Evolutionary conservation across 1,139 yeast genomes (phyloP), one percentile per base, ranked within the genome.

Genomic region (Blastobotrys niveus): DNA sequence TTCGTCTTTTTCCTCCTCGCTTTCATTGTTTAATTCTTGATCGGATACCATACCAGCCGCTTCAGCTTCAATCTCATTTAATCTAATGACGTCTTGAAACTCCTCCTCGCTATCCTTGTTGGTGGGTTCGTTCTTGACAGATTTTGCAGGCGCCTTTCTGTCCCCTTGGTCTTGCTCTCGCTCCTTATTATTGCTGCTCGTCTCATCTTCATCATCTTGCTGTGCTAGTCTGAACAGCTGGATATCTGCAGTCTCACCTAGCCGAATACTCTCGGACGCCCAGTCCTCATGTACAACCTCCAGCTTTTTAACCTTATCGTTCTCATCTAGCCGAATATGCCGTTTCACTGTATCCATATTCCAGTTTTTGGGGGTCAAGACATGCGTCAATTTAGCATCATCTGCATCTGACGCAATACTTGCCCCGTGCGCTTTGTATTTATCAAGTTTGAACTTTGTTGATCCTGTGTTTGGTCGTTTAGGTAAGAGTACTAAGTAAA

Each of bases 231-330:
- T n/a, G n/a, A n/a, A n/a, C n/a, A n/a, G n/a, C n/a, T n/a, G n/a
- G n/a, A n/a, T n/a, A n/a, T n/a, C n/a, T n/a, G n/a, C n/a, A n/a
- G n/a, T n/a, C n/a, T n/a, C n/a, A n/a, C 7, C 36, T 10, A 6
- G 36, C 24, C 61, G 66, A n/a, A 70, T 61, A 38, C 71, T 67
- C 15, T 64, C 66, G 14, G 66, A 52, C 2, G 66, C 54, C 75
- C 74, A 71, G 1, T 46, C 49, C 24, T 66, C 69, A 15, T 50
- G 44, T 17, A 66, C 52, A 9, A 64, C 49, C 26, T 42, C 38
- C 6, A 42, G 45, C n/a, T 19, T 19, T 3, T 36, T 34, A n/a
- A 38, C 20, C 25, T 38, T 21, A 20, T 8, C 12, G 8, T 8
- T 8, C 5, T 42, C 38, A n/a, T 40, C 37, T n/a, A 29, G 19